phyloP scores from a whole-genome alignment of 1,139 yeast genomes.

The Scheffersomyces cryptocercus region DNA sequence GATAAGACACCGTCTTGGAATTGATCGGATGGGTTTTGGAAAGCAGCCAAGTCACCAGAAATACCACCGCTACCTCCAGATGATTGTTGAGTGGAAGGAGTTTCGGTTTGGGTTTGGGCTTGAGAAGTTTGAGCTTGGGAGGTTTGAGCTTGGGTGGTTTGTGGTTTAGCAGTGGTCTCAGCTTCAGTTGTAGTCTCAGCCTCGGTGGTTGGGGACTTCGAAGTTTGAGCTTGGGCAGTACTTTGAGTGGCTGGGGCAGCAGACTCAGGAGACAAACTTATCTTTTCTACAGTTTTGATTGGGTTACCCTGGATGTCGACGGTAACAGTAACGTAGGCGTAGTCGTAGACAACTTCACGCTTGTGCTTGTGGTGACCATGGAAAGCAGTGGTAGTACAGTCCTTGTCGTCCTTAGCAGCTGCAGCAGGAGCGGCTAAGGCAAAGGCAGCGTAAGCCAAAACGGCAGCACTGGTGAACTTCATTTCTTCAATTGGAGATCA shows the following conservation, averaged over 20 bases:
- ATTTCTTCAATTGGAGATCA: conserved; percentile 12
- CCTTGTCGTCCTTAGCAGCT: conserved; percentile 28
- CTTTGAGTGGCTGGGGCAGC: too few species aligned
- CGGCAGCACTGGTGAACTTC: conserved; percentile 32
- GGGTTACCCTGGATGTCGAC: conserved; percentile 70
- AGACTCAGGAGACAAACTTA: too few species aligned
- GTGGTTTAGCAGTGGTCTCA: conserved; percentile 1
- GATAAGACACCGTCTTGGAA: conserved; percentile 80
- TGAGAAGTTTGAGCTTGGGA: neutral
- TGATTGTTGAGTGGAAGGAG: conserved; percentile 9
- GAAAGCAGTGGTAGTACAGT: conserved; percentile 41
- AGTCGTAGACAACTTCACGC: conserved; percentile 79
- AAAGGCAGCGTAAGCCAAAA: conserved; percentile 36
- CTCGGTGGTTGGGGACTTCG: neutral
- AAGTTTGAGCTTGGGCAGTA: neutral
- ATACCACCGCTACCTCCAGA: conserved; percentile 32
- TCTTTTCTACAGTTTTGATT: conserved; percentile 11
- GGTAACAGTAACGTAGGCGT: conserved; percentile 74
- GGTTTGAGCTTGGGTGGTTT: neutral
- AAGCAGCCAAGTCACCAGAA: conserved; percentile 58
- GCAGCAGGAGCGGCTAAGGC: conserved; percentile 23
- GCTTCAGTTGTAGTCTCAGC: conserved; percentile 4
- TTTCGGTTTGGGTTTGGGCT: conserved; percentile 5
- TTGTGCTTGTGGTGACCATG: conserved; percentile 70
- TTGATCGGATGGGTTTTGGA: conserved; percentile 50